phyloP scores from a whole-genome alignment of 2,329 filamentous ascomycete genomes.

The Fusarium vanettenii region DNA sequence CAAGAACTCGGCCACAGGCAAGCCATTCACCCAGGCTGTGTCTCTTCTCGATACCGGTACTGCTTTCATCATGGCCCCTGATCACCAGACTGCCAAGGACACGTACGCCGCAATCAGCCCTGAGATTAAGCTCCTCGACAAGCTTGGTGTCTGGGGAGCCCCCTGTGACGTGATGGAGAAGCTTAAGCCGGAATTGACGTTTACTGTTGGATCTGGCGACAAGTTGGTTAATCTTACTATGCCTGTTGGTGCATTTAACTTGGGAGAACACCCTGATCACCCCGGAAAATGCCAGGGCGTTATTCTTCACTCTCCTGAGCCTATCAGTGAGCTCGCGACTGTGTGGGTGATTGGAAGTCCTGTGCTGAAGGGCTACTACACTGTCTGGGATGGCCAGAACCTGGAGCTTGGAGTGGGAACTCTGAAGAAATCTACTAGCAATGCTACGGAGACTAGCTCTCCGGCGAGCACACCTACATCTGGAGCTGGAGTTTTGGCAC shows the following conservation, averaged over 20 bases:
- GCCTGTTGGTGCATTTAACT: neutral
- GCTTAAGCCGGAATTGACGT: neutral
- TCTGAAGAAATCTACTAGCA: neutral
- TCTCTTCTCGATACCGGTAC: neutral
- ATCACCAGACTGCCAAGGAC: neutral
- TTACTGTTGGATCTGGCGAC: neutral
- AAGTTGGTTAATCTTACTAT: neutral
- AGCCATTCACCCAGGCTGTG: neutral
- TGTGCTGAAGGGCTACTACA: constrained; percentile 51
- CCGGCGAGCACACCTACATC: neutral
- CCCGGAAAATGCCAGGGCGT: constrained; percentile 47
- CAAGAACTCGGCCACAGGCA: neutral
- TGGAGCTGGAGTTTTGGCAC: neutral
- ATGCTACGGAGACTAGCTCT: neutral
- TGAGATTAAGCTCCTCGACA: neutral
- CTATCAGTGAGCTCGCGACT: constrained; percentile 21
- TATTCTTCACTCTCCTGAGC: constrained; percentile 41
- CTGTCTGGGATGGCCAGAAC: constrained; percentile 48
- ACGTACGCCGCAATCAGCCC: neutral
- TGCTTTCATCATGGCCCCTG: neutral
- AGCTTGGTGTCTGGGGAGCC: neutral
- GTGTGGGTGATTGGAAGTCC: constrained; percentile 50
- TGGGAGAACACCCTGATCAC: neutral
- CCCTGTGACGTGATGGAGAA: neutral
- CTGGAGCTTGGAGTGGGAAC: constrained; percentile 41